Conservation (phyloP, 2,329 filamentous ascomycete species). For the Aaosphaeria arxii region DNA sequence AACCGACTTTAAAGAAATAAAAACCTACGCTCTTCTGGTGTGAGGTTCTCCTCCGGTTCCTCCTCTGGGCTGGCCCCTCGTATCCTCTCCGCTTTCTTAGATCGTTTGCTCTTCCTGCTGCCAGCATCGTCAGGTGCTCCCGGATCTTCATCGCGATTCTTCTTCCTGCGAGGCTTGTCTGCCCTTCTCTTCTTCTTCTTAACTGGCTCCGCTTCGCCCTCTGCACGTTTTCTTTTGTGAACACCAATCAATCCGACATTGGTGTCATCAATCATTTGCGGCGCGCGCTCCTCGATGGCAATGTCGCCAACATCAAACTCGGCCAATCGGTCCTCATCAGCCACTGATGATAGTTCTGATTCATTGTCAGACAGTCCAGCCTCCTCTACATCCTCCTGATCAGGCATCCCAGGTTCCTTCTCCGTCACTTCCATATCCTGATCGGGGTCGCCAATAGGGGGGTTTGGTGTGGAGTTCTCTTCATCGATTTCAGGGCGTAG, state of each 20-base stretch:
- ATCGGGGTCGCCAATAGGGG: constrained; percentile 41
- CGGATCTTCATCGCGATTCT: constrained; percentile 46
- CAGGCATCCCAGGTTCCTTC: constrained; percentile 33
- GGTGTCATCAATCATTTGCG: constrained; percentile 59
- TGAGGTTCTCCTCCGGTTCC: constrained; percentile 73
- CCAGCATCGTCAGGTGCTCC: constrained; percentile 52
- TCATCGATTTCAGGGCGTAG: constrained; percentile 48
- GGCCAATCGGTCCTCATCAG: constrained; percentile 64
- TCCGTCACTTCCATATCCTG: constrained; percentile 47
- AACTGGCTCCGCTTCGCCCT: constrained; percentile 56
- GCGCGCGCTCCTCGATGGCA: constrained; percentile 58
- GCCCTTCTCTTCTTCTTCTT: constrained; percentile 69
- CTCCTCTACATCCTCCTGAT: constrained; percentile 35
- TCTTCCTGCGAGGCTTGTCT: constrained; percentile 52
- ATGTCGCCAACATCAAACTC: constrained; percentile 62
- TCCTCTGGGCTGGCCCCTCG: constrained; percentile 48
- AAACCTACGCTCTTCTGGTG: constrained; percentile 74
- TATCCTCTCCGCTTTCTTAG: constrained; percentile 38
- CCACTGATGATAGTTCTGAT: constrained; percentile 57
- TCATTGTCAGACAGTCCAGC: constrained; percentile 56
- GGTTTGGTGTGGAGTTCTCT: constrained; percentile 45
- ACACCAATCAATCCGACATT: constrained; percentile 60
- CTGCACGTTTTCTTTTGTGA: constrained; percentile 63
- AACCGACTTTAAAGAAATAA: neutral
- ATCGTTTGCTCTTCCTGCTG: constrained; percentile 52